Conservation (phyloP, 2,329 filamentous ascomycete genomes). For the Hymenoscyphus linearis region DNA sequence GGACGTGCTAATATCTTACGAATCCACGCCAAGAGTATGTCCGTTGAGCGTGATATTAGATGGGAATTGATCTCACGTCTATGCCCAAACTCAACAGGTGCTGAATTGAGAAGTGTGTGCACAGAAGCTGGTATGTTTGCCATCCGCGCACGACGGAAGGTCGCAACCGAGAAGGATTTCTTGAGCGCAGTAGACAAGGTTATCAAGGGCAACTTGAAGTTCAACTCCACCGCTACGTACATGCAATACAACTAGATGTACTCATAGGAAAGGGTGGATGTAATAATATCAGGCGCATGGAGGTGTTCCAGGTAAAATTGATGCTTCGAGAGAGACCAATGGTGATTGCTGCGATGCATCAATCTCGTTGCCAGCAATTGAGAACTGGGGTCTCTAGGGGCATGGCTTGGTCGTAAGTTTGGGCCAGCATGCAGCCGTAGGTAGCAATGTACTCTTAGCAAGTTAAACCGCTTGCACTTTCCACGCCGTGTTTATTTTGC, state of each 20-base stretch:
- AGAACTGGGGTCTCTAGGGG: not conserved
- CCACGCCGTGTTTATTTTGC: no score
- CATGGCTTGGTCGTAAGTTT: not conserved
- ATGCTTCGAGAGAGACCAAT: conserved; percentile 15
- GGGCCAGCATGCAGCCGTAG: not conserved
- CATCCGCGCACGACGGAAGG: conserved; percentile 89
- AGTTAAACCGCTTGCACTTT: not conserved
- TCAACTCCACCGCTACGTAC: conserved; percentile 97
- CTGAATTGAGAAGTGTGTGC: conserved; percentile 91
- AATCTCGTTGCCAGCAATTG: not conserved
- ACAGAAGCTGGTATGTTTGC: conserved; percentile 99
- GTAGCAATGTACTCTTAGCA: not conserved
- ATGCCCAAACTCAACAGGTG: conserved; percentile 95
- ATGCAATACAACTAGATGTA: conserved; percentile 90
- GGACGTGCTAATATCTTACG: conserved; percentile 95
- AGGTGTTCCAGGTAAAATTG: conserved; percentile 30
- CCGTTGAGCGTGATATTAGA: conserved; percentile 94
- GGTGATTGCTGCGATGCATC: not conserved
- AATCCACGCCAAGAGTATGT: conserved; percentile 99
- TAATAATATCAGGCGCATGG: conserved; percentile 31
- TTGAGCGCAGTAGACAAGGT: conserved; percentile 98
- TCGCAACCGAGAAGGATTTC: conserved; percentile 98
- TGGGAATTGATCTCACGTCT: conserved; percentile 98
- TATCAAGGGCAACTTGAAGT: conserved; percentile 98
- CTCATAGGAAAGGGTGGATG: conserved; percentile 13